Evolutionary conservation across 2,329 filamentous ascomycete genomes (phyloP).

Genomic region (Elsinoe ampelina): DNA sequence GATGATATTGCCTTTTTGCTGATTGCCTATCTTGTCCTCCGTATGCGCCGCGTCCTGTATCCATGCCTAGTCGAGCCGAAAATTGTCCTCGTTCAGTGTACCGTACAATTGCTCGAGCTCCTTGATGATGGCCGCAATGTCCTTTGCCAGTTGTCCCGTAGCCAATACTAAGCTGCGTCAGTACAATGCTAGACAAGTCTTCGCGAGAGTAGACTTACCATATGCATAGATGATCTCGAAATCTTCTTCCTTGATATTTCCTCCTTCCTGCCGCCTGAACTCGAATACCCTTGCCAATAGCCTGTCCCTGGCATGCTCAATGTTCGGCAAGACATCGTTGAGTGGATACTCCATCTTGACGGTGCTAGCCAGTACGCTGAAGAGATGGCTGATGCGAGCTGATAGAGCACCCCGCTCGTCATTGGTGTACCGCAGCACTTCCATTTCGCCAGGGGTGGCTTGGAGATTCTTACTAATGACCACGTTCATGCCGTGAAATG

Average conservation of each 20-base stretch:
- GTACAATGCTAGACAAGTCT: background rate
- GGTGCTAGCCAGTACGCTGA: constrained; percentile 76
- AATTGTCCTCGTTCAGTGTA: constrained; percentile 50
- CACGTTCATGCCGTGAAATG: constrained; percentile 93
- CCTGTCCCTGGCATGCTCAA: constrained; percentile 69
- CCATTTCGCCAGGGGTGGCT: constrained; percentile 69
- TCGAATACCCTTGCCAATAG: constrained; percentile 80
- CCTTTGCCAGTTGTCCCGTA: constrained; percentile 49
- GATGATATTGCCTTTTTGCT: background rate
- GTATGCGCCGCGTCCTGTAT: background rate
- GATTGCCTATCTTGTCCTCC: background rate
- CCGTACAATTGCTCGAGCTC: constrained; percentile 54
- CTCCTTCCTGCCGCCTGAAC: constrained; percentile 62
- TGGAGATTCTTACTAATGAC: constrained; percentile 72
- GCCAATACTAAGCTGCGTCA: constrained; percentile 43
- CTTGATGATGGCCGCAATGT: constrained; percentile 45
- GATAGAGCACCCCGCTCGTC: constrained; percentile 73
- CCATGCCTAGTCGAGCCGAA: constrained; percentile 42
- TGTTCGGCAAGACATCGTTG: constrained; percentile 77
- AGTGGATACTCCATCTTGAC: constrained; percentile 92
- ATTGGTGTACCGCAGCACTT: constrained; percentile 68
- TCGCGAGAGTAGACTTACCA: constrained; percentile 39
- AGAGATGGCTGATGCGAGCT: constrained; percentile 80
- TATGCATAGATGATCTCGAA: constrained; percentile 92
- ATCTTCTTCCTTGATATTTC: constrained; percentile 57